Evolutionary conservation across 148 eudicot species (phyloP), one percentile per base, ranked within the genome.

Genomic region (Rheum nobile): DNA sequence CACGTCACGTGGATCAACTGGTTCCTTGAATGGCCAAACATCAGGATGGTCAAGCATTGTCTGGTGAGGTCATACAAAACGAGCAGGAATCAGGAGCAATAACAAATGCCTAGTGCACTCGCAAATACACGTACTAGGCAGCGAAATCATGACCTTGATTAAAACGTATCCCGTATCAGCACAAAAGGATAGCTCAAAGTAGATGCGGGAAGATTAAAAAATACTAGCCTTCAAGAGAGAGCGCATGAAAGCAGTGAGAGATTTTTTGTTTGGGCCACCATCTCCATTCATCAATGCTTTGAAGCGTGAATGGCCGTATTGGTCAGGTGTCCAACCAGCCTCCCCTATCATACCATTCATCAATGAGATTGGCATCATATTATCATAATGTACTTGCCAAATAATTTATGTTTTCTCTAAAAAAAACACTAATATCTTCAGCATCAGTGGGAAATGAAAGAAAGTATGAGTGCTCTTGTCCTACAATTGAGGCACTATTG

Each of bases 251-350:
- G 81, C 79, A 35, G 88, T 83, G 78, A 94, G 74, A 55, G 87
- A 80, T 80, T 91, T 94, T 78, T 82, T 93, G 81, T 87, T 83
- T 31, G 86, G 84, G 75, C 84, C 78, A 78, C 76, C 71, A 77
- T 94, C 96, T 41, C 85, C 88, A 34, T 85, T 75, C 75, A 75
- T 88, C 28, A 85, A 44, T 44, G 77, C 76, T 71, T 86, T 89
- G 78, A 86, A 86, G 44, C 85, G 86, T 71, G 97, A 94, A 87
- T 89, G 88, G 71, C 98, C 98, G 77, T 84, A 94, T 78, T 94
- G 98, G 42, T 94, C 98, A 78, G 93, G 89, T 57, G 89, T 94
- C 97, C 96, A 94, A 37, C 98, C 98, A 75, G 98, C 98, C 82
- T 90, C 93, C 79, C 87, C 98, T 94, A 71, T 78, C 55, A 75